Evolutionary conservation across 2,329 filamentous ascomycete genomes (phyloP).

Genomic region (Lecanoromycetidae sp.): DNA sequence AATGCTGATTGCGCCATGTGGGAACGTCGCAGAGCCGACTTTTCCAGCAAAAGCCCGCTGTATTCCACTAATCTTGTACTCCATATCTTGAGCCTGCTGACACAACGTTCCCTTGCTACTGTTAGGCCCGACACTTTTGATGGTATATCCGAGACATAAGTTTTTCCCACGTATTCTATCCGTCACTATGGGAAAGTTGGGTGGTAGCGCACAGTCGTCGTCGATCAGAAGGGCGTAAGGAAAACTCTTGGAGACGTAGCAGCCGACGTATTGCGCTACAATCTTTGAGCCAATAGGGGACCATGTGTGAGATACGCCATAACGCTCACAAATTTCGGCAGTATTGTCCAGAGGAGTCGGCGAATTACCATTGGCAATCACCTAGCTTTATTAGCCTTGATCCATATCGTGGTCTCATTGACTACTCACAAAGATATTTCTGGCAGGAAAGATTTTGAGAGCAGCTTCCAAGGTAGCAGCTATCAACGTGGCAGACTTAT

Average conservation of each 20-base stretch:
- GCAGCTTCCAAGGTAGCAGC: slow-evolving; percentile 34
- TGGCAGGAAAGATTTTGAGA: slow-evolving; percentile 34
- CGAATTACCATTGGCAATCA: slow-evolving; percentile 39
- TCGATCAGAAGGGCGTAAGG: slow-evolving; percentile 38
- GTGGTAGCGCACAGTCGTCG: slow-evolving; percentile 38
- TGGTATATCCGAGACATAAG: slow-evolving; percentile 39
- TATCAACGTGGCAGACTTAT: slow-evolving; percentile 35
- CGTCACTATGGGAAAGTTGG: slow-evolving; percentile 37
- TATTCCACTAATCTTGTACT: slow-evolving; percentile 40
- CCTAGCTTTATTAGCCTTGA: neutral
- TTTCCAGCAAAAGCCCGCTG: slow-evolving; percentile 34
- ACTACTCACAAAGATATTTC: slow-evolving; percentile 31
- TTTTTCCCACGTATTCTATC: slow-evolving; percentile 32
- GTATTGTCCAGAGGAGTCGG: slow-evolving; percentile 37
- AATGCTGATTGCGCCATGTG: slow-evolving; percentile 40
- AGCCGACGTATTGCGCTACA: slow-evolving; percentile 39
- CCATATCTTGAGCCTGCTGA: slow-evolving; percentile 40
- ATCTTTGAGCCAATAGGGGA: slow-evolving; percentile 39
- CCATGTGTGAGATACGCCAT: slow-evolving; percentile 39
- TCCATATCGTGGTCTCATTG: neutral
- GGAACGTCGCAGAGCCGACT: slow-evolving; percentile 38
- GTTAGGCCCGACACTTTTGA: slow-evolving; percentile 33
- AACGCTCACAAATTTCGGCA: slow-evolving; percentile 33
- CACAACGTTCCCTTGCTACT: slow-evolving; percentile 28
- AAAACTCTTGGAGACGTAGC: slow-evolving; percentile 35